Evolutionary conservation across 2,329 filamentous ascomycete species (phyloP), one percentile per base, ranked within the genome.

Genomic region (Microdochium trichocladiopsis): DNA sequence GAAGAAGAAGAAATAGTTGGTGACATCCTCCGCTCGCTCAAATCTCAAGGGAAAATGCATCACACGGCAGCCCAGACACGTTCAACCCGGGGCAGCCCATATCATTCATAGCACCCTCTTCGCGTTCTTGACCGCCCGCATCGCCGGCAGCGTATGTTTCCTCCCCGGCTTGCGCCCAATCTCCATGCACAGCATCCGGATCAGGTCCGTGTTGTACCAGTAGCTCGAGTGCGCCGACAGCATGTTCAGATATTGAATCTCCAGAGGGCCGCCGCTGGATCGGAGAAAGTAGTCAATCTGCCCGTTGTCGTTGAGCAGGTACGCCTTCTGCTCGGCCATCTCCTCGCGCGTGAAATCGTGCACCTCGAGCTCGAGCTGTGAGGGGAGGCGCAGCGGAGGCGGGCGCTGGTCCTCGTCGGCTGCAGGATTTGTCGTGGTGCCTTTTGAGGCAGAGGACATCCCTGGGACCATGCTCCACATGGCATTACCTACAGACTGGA

Each of bases 241-340:
- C 94, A 99, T 99, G 59, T 95, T 96, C 33, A 97, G 71, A 66
- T 99, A 99, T 69, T 97, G 92, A 23, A 96, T 91, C 69, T 96
- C 94, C 33, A 99, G 74, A 3, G 92, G 87, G 0, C 94, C 94
- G 2, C 89, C 87, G 0, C 90, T 88, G 8, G 90, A 91, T 49
- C 84, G 84, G 49, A 99, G 73, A 61, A 87, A 95, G 69, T 84
- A 99, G 66, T 99, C 94, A 41, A 99, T 86, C 69, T 99, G 94
- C 0, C 92, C 93, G 58, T 97, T 97, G 61, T 99, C 94, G 60
- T 99, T 99, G 3, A 99, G 80, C 8, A 96, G 68, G 55, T 84
- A 86, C 57, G 92, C 91, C 60, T 93, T 86, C 66, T 87, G 90
- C 72, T 97, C 94, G 0, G 92, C 93, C 51, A 95, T 82, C 62